phyloP scores from a whole-genome alignment of 1,284 basidiomycete species.

The Ceratobasidium sp. region DNA sequence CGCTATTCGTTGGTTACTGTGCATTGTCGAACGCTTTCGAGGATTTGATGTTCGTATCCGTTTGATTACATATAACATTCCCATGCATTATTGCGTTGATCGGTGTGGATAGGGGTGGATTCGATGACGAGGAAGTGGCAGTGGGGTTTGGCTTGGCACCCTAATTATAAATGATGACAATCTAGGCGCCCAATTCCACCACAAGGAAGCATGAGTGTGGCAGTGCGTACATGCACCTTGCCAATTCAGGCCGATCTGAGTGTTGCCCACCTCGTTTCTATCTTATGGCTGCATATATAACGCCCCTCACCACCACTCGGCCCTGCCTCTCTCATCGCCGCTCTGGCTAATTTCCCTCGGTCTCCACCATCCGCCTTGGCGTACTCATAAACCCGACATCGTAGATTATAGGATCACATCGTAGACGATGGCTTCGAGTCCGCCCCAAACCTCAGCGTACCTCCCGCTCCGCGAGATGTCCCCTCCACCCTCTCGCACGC shows the following conservation, averaged over 20 bases:
- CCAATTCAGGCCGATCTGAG: not conserved
- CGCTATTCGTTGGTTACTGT: not conserved
- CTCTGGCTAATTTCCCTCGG: no score
- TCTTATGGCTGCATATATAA: constrained; percentile 8
- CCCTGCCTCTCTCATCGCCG: constrained; percentile 7
- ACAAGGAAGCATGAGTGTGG: not conserved
- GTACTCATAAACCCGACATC: not conserved
- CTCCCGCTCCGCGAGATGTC: not conserved
- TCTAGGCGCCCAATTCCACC: constrained; percentile 2
- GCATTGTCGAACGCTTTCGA: constrained; percentile 22
- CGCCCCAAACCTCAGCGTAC: constrained; percentile 18
- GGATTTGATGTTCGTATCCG: constrained; percentile 1
- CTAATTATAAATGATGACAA: not conserved
- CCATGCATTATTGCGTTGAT: no score
- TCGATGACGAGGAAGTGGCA: no score
- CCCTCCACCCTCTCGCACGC: not conserved
- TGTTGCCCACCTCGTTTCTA: not conserved
- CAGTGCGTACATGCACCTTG: constrained; percentile 1
- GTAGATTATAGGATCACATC: not conserved
- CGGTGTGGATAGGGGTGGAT: not conserved
- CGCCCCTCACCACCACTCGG: not conserved
- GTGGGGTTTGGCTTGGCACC: not conserved
- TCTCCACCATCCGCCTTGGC: constrained; percentile 14
- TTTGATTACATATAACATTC: not conserved
- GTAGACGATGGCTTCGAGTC: constrained; percentile 13